Base-by-base conservation (phyloP, 2,329 filamentous ascomycete species). In the Pseudocercospora pini-densiflorae region DNA sequence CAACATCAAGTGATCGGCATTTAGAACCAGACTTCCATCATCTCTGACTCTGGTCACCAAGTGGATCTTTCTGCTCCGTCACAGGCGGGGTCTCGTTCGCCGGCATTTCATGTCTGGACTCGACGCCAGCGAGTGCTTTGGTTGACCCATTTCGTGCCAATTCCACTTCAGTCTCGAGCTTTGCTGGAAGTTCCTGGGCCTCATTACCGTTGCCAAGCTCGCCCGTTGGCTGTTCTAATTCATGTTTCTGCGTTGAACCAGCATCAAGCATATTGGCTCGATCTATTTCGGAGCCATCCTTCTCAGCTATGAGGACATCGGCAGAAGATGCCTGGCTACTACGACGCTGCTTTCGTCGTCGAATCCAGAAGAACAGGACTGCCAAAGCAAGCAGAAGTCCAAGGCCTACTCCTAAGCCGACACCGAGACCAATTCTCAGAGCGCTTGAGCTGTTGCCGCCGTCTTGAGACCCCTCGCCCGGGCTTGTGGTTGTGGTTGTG, bases 251-350 rank as follows among this genome's bases (percentile, higher is more conserved):
- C 21, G 33, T 59, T 14, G 21, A 16, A 16, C 40, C 33, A 24
- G 57, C 33, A 43, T 59, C 57, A 14, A 59, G 40, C 57, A 59
- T 59, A 31, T 59, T 59, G 19, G 57, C 57, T 24, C 57, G 19
- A 45, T 59, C 57, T 9, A 59, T 23, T 45, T 59, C 57, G 21
- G 14, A 43, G n/a, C 33, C 33, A 24, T 59, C 57, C 12, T 59
- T 59, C 19, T 59, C 57, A 40, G 29, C 29, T 3, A 43, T 24
- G 7, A 24, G 21, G 2, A 23, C 57, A 14, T 27, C n/a, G 9
- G n/a, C 21, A 16, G 21, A 40, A 21, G 57, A 59, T 14, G 57
- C n/a, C 14, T 43, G 10, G 5, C 33, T 23, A 43, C 40, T 24
- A 9, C 29, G 16, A n/a, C 33, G 31, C 12, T 59, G 57, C 27